These are phyloP conservation scores for Gentiana macrophylla DNA, from an alignment of 257 asterid genomes.

Conservation along the genomic window DNA sequence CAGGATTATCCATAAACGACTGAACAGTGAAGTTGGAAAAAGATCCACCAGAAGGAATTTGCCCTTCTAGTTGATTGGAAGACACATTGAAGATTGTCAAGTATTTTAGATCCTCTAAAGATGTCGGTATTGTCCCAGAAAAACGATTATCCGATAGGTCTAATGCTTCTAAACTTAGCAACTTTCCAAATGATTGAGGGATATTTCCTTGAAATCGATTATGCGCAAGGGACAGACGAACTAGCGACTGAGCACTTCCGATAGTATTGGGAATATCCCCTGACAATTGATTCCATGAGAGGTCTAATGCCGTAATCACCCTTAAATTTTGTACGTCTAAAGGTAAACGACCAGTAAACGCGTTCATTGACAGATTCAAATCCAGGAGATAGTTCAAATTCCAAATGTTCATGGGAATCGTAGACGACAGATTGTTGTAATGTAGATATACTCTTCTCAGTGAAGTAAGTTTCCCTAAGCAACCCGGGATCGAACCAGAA, in stretches of 20 bases:
- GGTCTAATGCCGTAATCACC: constrained; percentile 20
- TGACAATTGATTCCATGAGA: constrained; percentile 40
- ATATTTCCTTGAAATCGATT: constrained; percentile 32
- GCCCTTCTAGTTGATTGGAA: constrained; percentile 20
- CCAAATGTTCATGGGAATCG: constrained; percentile 34
- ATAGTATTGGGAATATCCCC: constrained; percentile 38
- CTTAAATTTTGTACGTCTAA: constrained; percentile 21
- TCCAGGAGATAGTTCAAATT: constrained; percentile 29
- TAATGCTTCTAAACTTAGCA: constrained; percentile 30
- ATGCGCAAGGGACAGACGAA: constrained; percentile 29
- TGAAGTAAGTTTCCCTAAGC: constrained; percentile 41
- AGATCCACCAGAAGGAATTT: constrained; percentile 22
- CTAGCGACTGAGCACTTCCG: constrained; percentile 22
- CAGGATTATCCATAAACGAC: constrained; percentile 27
- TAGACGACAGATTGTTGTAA: constrained; percentile 28
- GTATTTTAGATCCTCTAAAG: constrained; percentile 24
- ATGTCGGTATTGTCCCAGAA: constrained; percentile 29
- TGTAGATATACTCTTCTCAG: constrained; percentile 31
- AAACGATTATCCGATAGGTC: constrained; percentile 34
- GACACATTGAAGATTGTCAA: constrained; percentile 28
- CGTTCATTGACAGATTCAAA: constrained; percentile 36
- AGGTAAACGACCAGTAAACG: constrained; percentile 28
- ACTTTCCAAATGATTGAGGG: constrained; percentile 28
- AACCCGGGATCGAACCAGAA: constrained; percentile 44
- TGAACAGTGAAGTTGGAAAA: constrained; percentile 31